A percentile compares a stretch with the other conserved stretches of the same genome.
These are phyloP conservation scores for Thermochaetoides thermophila DNA, from an alignment of 495 filamentous ascomycete genomes.

Conservation along the genomic window DNA sequence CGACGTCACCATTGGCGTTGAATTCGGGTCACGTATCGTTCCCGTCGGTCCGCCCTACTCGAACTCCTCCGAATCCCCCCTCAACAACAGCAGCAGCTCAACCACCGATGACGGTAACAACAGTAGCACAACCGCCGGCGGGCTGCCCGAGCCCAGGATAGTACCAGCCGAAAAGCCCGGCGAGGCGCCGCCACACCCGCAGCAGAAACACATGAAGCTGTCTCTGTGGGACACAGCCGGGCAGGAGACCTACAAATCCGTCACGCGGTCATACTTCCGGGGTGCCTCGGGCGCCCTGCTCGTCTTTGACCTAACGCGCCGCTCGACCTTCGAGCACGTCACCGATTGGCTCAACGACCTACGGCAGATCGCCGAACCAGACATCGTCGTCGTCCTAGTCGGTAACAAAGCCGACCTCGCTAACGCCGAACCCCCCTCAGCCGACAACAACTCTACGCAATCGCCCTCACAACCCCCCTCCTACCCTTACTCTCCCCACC, in stretches of 20 bases:
- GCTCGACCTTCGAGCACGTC: slow-evolving; percentile 69
- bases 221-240: slow-evolving; percentile 90
- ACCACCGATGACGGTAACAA: neutral
- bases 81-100: neutral
- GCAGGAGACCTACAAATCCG: slow-evolving; percentile 91
- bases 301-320: slow-evolving; percentile 85
- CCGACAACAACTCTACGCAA: slow-evolving; percentile 17
- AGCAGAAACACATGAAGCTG: slow-evolving; percentile 62
- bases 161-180: slow-evolving; percentile 1
- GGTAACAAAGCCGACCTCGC: slow-evolving; percentile 88
- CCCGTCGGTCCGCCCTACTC: slow-evolving; percentile 70
- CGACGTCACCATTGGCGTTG: slow-evolving; percentile 95
- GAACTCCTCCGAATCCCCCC: neutral
- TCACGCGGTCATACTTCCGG: slow-evolving; percentile 90
- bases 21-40: slow-evolving; percentile 90
- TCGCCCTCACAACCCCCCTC: neutral
- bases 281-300: slow-evolving; percentile 83
- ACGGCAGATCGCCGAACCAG: slow-evolving; percentile 79
- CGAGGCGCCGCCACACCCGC: neutral
- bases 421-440: slow-evolving; percentile 19
- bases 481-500: neutral
- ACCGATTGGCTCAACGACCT: slow-evolving; percentile 88
- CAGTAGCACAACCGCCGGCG: slow-evolving; percentile 5
- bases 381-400: slow-evolving; percentile 85
- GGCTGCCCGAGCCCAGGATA: slow-evolving; percentile 23